These are phyloP conservation scores for Zygosaccharomyces sapae DNA, from an alignment of 1,139 yeast genomes.

Conservation along the genomic window DNA sequence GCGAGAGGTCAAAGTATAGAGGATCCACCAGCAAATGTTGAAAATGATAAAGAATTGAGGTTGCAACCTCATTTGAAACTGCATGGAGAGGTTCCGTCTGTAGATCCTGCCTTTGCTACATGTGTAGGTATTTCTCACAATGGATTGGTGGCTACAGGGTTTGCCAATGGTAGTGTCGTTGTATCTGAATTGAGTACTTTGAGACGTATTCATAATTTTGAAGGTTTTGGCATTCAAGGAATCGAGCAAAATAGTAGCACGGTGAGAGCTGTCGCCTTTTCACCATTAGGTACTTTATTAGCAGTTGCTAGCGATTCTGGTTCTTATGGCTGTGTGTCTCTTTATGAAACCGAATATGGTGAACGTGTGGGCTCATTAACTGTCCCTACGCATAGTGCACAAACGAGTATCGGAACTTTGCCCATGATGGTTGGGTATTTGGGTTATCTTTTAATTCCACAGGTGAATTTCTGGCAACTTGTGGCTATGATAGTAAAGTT, in stretches of 20 bases:
- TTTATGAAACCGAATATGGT: constrained; percentile 82
- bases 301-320: constrained; percentile 89
- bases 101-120: constrained; percentile 52
- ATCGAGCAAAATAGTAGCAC: constrained; percentile 47
- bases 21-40: constrained; percentile 8
- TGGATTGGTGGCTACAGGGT: constrained; percentile 70
- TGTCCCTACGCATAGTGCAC: constrained; percentile 57
- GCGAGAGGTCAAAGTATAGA: constrained; percentile 9
- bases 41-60: constrained; percentile 6
- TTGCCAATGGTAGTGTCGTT: constrained; percentile 74
- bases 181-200: constrained; percentile 61
- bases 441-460: constrained; percentile 71
- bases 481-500: constrained; percentile 77
- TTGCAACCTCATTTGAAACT: constrained; percentile 34
- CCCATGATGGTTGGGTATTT: constrained; percentile 89
- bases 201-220: constrained; percentile 70
- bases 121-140: constrained; percentile 48
- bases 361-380: constrained; percentile 78
- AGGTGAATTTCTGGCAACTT: constrained; percentile 69
- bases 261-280: constrained; percentile 63
- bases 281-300: constrained; percentile 69
- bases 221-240: constrained; percentile 44
- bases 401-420: constrained; percentile 59
- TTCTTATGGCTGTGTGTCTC: constrained; percentile 64
- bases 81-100: constrained; percentile 37